Evolutionary conservation across 306 rosid species (phyloP), one percentile per base, ranked within the genome.

Genomic region (Sphenostylis stenocarpa): DNA sequence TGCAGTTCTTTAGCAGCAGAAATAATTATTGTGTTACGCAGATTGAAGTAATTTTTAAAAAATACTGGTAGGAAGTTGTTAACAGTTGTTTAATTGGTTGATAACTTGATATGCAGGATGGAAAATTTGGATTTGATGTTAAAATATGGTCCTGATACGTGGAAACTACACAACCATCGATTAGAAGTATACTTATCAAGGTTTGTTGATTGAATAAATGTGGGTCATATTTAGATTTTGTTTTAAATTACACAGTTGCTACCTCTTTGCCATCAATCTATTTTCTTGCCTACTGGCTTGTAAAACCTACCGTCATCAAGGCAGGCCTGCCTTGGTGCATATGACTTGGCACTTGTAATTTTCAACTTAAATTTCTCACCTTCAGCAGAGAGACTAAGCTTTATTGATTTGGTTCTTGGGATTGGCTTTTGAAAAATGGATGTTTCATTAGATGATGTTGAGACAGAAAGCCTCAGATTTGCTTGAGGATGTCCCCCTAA

Each of bases 41-140:
- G 29, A 36, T 44, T 65, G 47, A 64, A 53, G 48, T 78, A 48
- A 24, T 72, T 1, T 4, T 6, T 13, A 24, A 15, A 20, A 38
- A 17, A 2, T 66, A 62, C 21, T 21, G 16, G 19, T 29, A 45
- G 51, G 39, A 17, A 5, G 49, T 63, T 75, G 48, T 70, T 38
- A 76, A 36, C 69, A 45, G 48, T 52, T 72, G 13, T 49, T 77
- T 45, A 55, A 45, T 52, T 68, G 72, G 73, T 53, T 23, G 17
- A 23, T 41, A 3, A 38, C 43, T 38, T 41, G 16, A 38, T 78
- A 83, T 78, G 79, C 84, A 94, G 97, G 91, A 87, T 87, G 80
- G 98, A 95, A 78, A 95, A 95, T 84, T 77, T 92, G 87, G 98
- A 95, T 12, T 82, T 95, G 84, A 83, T 85, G 85, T 87, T 87